These are phyloP conservation scores for Naganishia antarctica DNA, from an alignment of 768 basidiomycete species.

Conservation along the genomic window DNA sequence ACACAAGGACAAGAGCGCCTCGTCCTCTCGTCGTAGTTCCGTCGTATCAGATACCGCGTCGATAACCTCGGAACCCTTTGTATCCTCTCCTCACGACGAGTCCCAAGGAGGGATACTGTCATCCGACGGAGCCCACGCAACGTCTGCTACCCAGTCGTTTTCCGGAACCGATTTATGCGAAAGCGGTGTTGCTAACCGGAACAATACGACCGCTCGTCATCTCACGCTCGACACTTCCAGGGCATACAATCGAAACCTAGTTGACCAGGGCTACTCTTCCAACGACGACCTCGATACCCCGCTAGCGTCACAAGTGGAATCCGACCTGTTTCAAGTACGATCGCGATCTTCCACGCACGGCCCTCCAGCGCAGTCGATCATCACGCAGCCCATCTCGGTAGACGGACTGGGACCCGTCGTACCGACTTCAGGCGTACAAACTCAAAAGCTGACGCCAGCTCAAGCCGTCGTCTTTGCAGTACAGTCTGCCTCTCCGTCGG, in stretches of 20 bases:
- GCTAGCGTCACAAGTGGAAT: constrained; percentile 1
- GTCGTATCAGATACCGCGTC: not conserved
- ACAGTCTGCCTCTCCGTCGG: constrained; percentile 5
- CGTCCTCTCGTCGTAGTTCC: constrained; percentile 4
- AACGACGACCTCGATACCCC: constrained; percentile 12
- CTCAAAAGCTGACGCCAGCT: constrained; percentile 4
- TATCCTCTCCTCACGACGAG: not conserved
- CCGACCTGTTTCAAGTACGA: constrained; percentile 13
- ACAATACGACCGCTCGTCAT: not conserved
- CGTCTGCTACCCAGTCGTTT: not conserved
- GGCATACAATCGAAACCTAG: not conserved
- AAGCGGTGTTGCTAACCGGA: constrained; percentile 1
- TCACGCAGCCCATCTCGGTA: constrained; percentile 12
- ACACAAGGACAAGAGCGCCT: constrained; percentile 12
- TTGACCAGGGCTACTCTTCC: not conserved
- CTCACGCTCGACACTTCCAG: constrained; percentile 1
- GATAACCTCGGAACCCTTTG: constrained; percentile 1
- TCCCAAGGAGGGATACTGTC: not conserved
- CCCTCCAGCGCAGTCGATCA: constrained; percentile 8
- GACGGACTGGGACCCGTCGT: constrained; percentile 10
- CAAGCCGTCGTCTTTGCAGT: constrained; percentile 10
- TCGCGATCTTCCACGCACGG: constrained; percentile 6
- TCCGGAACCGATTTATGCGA: not conserved
- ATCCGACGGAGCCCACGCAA: not conserved
- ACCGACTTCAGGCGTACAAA: not conserved